Conservation (phyloP, 1,139 yeast species). For the Kodamaea arcana region DNA sequence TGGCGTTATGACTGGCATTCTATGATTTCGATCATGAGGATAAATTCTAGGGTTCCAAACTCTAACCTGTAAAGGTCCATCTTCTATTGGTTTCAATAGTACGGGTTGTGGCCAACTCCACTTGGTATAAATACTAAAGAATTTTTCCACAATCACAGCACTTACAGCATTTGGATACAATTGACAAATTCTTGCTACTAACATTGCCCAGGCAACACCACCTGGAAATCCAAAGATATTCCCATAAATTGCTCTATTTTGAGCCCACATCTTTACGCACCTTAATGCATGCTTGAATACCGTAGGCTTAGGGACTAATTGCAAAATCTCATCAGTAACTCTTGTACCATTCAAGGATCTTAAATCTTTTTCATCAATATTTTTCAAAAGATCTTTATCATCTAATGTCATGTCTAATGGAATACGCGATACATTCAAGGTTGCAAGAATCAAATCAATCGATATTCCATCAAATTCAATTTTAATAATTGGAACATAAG, state of each 20-base stretch:
- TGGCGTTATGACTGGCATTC: slow-evolving; percentile 99
- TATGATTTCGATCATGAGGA: slow-evolving; percentile 80
- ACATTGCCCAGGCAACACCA: slow-evolving; percentile 99
- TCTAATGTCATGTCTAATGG: slow-evolving; percentile 70
- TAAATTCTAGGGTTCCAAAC: slow-evolving; percentile 96
- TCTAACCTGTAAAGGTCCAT: slow-evolving; percentile 92
- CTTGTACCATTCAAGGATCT: slow-evolving; percentile 92
- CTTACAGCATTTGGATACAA: slow-evolving; percentile 94
- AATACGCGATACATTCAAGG: slow-evolving; percentile 74
- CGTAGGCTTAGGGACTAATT: slow-evolving; percentile 85
- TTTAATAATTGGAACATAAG: slow-evolving; percentile 92
- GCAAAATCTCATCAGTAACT: slow-evolving; percentile 90
- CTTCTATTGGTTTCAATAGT: slow-evolving; percentile 84
- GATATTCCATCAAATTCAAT: slow-evolving; percentile 84
- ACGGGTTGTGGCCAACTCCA: slow-evolving; percentile 99
- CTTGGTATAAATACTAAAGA: slow-evolving; percentile 76
- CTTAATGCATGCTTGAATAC: slow-evolving; percentile 91
- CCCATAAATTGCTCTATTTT: slow-evolving; percentile 87
- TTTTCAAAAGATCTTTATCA: slow-evolving; percentile 78
- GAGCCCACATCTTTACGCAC: slow-evolving; percentile 96
- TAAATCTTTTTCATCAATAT: slow-evolving; percentile 85
- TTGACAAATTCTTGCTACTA: slow-evolving; percentile 95
- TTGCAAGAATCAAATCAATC: slow-evolving; percentile 84
- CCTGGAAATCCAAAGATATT: slow-evolving; percentile 98
- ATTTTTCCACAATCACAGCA: slow-evolving; percentile 82